A percentile compares a stretch with the other conserved stretches of the same genome.
These are phyloP conservation scores for Ogataea chonburiensis DNA, from an alignment of 805 yeast genomes.

Conservation along the genomic window DNA sequence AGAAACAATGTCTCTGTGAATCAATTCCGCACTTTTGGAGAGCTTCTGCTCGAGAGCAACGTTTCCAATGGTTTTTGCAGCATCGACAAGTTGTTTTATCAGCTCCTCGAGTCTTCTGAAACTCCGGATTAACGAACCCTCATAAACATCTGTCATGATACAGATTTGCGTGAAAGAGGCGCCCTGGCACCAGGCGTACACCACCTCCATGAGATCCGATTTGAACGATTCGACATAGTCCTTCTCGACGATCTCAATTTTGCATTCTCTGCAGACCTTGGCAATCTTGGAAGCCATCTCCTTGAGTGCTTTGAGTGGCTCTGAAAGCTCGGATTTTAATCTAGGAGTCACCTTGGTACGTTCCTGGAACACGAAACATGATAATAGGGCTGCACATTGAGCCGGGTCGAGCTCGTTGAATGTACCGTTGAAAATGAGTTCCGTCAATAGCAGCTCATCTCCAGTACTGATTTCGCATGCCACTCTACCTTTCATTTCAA, in stretches of 20 bases:
- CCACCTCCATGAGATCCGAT: constrained; percentile 95
- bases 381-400: constrained; percentile 87
- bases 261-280: constrained; percentile 82
- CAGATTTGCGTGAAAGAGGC: constrained; percentile 95
- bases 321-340: constrained; percentile 85
- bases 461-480: constrained; percentile 90
- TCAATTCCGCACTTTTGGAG: constrained; percentile 79
- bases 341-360: constrained; percentile 86
- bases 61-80: constrained; percentile 94
- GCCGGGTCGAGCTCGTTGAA: constrained; percentile 85
- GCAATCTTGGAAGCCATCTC: constrained; percentile 92
- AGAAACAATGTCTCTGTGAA: constrained; percentile 94
- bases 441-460: constrained; percentile 81
- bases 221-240: constrained; percentile 91
- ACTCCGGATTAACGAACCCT: constrained; percentile 92
- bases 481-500: constrained; percentile 94
- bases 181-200: constrained; percentile 94
- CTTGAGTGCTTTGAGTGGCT: constrained; percentile 83
- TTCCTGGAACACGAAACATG: constrained; percentile 97
- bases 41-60: constrained; percentile 80
- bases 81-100: constrained; percentile 83
- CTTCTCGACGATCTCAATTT: constrained; percentile 84
- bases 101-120: constrained; percentile 93
- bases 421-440: constrained; percentile 91
- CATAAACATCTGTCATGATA: constrained; percentile 98